phyloP scores from a whole-genome alignment of 2,329 filamentous ascomycete genomes.

The Aspergillus intermedius region DNA sequence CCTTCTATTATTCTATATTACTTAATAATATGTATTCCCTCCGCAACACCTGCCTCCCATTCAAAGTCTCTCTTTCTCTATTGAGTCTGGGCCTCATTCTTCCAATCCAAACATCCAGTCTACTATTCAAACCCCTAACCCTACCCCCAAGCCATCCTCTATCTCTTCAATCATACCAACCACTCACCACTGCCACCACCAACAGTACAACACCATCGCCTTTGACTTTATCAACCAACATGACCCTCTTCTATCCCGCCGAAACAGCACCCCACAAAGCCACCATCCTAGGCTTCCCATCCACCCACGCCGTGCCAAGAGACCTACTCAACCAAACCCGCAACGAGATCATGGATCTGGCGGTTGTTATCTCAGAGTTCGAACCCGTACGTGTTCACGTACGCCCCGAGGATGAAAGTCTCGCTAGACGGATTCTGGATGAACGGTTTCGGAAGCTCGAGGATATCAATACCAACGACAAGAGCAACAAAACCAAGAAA shows the following conservation, averaged over 20 bases:
- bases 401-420: constrained; percentile 10
- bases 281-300: constrained; percentile 8
- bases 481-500: constrained; percentile 2
- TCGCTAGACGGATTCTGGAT: not conserved
- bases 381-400: constrained; percentile 18
- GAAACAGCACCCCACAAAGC: constrained; percentile 8
- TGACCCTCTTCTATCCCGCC: constrained; percentile 6
- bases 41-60: too few relatives aligned
- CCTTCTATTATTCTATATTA: too few relatives aligned
- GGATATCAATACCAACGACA: constrained; percentile 1
- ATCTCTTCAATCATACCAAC: too few relatives aligned
- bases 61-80: too few relatives aligned
- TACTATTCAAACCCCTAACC: too few relatives aligned
- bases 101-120: too few relatives aligned
- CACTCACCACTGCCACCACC: not conserved
- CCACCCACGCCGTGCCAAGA: constrained; percentile 10
- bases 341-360: constrained; percentile 12
- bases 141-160: too few relatives aligned
- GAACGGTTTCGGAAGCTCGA: not conserved
- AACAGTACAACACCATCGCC: not conserved
- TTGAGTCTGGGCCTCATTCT: too few relatives aligned
- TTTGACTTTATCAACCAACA: constrained; percentile 1
- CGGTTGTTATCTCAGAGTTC: constrained; percentile 13
- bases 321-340: constrained; percentile 1
- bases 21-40: too few relatives aligned